phyloP scores from a whole-genome alignment of 2,329 filamentous ascomycete genomes.

The Fusarium avenaceum region DNA sequence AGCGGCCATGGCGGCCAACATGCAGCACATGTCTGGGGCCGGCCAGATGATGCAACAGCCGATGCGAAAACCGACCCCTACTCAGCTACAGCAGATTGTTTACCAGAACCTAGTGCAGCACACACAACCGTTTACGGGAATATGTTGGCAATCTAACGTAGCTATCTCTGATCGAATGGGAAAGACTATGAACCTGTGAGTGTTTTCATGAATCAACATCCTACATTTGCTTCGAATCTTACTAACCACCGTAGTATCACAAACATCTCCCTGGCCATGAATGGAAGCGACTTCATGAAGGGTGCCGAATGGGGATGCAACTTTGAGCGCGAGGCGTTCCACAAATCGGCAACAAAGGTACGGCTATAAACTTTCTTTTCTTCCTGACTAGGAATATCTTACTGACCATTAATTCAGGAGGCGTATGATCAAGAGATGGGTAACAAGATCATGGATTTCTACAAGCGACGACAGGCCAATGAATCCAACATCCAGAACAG shows the following conservation, averaged over 20 bases:
- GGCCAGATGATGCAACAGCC: slow-evolving; percentile 63
- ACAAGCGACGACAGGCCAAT: slow-evolving; percentile 64
- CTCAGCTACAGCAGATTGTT: slow-evolving; percentile 57
- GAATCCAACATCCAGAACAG: slow-evolving; percentile 64
- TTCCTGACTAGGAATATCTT: background rate
- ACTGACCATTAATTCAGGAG: slow-evolving; percentile 55
- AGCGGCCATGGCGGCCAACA: slow-evolving; percentile 72
- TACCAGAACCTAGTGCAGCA: slow-evolving; percentile 57
- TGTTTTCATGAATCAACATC: slow-evolving; percentile 1
- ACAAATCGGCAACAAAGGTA: slow-evolving; percentile 64
- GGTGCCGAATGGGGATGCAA: slow-evolving; percentile 59
- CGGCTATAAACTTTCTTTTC: background rate
- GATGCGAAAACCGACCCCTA: slow-evolving; percentile 51
- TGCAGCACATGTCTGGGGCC: slow-evolving; percentile 67
- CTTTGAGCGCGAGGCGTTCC: slow-evolving; percentile 64
- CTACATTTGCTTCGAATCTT: slow-evolving; percentile 19
- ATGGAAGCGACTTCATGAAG: slow-evolving; percentile 57
- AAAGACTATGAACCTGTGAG: slow-evolving; percentile 61
- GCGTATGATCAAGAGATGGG: slow-evolving; percentile 65
- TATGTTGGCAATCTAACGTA: slow-evolving; percentile 58
- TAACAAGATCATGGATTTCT: slow-evolving; percentile 63
- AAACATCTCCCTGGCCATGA: slow-evolving; percentile 64
- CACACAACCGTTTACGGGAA: slow-evolving; percentile 51
- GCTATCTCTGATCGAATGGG: slow-evolving; percentile 58
- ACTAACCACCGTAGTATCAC: slow-evolving; percentile 59